Conservation (phyloP, 495 filamentous ascomycete genomes). For the Penicillium chermesinum region DNA sequence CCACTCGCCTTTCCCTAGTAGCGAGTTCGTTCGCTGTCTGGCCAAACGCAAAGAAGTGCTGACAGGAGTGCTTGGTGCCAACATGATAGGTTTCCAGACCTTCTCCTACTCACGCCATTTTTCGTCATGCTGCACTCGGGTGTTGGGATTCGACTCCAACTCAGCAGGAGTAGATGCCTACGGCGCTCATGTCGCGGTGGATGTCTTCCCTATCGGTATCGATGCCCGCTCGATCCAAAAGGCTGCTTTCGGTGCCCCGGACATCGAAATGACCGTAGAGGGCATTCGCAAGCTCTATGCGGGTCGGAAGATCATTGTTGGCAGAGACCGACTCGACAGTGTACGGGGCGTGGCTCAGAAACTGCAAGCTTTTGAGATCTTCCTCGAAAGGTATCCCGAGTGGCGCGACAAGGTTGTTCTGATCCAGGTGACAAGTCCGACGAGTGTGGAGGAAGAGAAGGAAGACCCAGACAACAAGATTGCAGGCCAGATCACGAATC, state of each 20-base stretch:
- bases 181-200: slow-evolving; percentile 79
- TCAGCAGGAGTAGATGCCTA: slow-evolving; percentile 81
- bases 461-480: slow-evolving; percentile 66
- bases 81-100: slow-evolving; percentile 89
- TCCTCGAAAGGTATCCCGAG: slow-evolving; percentile 80
- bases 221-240: slow-evolving; percentile 67
- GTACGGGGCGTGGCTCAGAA: slow-evolving; percentile 90
- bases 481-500: slow-evolving; percentile 75
- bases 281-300: slow-evolving; percentile 66
- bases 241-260: slow-evolving; percentile 61
- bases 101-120: slow-evolving; percentile 91
- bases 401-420: slow-evolving; percentile 90
- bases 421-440: slow-evolving; percentile 90
- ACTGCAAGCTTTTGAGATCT: slow-evolving; percentile 84
- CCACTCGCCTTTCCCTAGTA: slow-evolving; percentile 89
- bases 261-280: slow-evolving; percentile 60
- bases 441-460: slow-evolving; percentile 64
- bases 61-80: slow-evolving; percentile 80
- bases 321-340: slow-evolving; percentile 85
- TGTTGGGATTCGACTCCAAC: slow-evolving; percentile 77
- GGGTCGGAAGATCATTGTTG: slow-evolving; percentile 87
- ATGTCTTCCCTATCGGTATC: slow-evolving; percentile 88
- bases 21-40: slow-evolving; percentile 84
- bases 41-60: slow-evolving; percentile 81
- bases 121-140: slow-evolving; percentile 81